Percentiles rank a stretch among this genome's conserved stretches.
These are phyloP conservation scores for Xylaria sp. DNA, from an alignment of 2,329 filamentous ascomycete species.

Conservation along the genomic window DNA sequence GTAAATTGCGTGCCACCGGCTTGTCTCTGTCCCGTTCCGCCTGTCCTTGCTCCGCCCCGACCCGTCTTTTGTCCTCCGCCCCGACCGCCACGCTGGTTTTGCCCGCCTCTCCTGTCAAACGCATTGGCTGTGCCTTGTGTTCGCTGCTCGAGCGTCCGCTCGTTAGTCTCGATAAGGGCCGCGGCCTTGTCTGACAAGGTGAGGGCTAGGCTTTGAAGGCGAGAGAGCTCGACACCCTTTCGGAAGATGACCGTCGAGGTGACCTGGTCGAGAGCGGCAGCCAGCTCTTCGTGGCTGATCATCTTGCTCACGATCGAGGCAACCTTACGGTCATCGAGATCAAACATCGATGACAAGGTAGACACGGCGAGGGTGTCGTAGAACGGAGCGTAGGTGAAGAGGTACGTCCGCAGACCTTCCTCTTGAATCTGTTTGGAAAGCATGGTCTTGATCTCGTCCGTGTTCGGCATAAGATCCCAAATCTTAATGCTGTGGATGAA, in stretches of 20 bases:
- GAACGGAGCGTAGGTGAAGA: slow-evolving; percentile 99
- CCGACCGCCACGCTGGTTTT: slow-evolving; percentile 69
- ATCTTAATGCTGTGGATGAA: slow-evolving; percentile 99
- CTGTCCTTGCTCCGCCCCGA: slow-evolving; percentile 53
- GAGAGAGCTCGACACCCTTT: slow-evolving; percentile 97
- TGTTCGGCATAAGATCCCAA: slow-evolving; percentile 96
- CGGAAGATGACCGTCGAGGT: slow-evolving; percentile 98
- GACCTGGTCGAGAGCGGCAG: slow-evolving; percentile 96
- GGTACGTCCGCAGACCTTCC: slow-evolving; percentile 95
- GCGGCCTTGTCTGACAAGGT: slow-evolving; percentile 97
- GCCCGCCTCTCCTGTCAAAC: slow-evolving; percentile 90
- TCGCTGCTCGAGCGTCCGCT: slow-evolving; percentile 95
- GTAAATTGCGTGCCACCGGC: slow-evolving; percentile 83
- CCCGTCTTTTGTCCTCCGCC: slow-evolving; percentile 65
- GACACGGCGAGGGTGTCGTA: slow-evolving; percentile 94
- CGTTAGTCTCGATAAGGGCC: slow-evolving; percentile 94
- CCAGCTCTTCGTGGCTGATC: slow-evolving; percentile 99
- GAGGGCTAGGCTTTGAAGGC: slow-evolving; percentile 93
- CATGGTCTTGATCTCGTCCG: slow-evolving; percentile 95
- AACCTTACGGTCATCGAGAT: slow-evolving; percentile 90
- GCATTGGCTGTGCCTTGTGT: slow-evolving; percentile 96
- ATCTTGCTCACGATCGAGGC: slow-evolving; percentile 97
- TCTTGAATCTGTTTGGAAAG: slow-evolving; percentile 98
- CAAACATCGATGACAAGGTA: slow-evolving; percentile 93
- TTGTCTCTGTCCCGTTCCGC: slow-evolving; percentile 73